A percentile compares a stretch with the other conserved stretches of the same genome.
phyloP scores from a whole-genome alignment of 139 green algal species.

The Tetraselmis striata region DNA sequence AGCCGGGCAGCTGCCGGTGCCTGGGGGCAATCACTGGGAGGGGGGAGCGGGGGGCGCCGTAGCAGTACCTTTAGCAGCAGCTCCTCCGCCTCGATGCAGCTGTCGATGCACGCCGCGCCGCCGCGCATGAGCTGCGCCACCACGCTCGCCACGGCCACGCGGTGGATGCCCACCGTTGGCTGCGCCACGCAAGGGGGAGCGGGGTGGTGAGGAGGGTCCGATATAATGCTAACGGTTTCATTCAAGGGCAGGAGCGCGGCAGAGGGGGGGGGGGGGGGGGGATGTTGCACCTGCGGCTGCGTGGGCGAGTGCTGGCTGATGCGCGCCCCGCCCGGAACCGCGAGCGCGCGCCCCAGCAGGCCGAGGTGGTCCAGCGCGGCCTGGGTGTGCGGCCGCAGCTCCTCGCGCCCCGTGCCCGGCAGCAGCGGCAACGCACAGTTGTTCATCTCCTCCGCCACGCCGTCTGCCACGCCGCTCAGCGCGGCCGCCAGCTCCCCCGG shows the following conservation, averaged over 20 bases:
- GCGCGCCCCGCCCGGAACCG: neutral
- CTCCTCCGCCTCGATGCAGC: neutral
- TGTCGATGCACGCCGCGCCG: neutral
- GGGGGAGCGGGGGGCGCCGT: no score
- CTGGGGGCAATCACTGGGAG: neutral
- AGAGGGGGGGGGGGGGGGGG: no score
- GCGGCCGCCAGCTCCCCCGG: neutral
- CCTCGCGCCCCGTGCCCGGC: neutral
- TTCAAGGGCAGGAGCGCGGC: no score
- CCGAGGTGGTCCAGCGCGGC: neutral
- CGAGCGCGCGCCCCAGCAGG: neutral
- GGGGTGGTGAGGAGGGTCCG: no score
- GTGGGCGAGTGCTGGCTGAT: neutral
- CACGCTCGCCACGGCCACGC: neutral
- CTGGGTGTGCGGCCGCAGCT: neutral
- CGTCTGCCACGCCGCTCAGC: neutral
- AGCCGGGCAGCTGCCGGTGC: no score
- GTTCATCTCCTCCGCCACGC: neutral
- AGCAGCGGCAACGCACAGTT: neutral
- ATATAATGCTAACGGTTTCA: no score
- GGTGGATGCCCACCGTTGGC: neutral
- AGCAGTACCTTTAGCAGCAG: neutral
- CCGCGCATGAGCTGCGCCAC: neutral
- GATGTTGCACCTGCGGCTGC: no score
- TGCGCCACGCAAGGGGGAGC: neutral